A percentile compares a stretch with the other conserved stretches of the same genome.
phyloP scores from a whole-genome alignment of 2,329 filamentous ascomycete species.

The Cadophora malorum region DNA sequence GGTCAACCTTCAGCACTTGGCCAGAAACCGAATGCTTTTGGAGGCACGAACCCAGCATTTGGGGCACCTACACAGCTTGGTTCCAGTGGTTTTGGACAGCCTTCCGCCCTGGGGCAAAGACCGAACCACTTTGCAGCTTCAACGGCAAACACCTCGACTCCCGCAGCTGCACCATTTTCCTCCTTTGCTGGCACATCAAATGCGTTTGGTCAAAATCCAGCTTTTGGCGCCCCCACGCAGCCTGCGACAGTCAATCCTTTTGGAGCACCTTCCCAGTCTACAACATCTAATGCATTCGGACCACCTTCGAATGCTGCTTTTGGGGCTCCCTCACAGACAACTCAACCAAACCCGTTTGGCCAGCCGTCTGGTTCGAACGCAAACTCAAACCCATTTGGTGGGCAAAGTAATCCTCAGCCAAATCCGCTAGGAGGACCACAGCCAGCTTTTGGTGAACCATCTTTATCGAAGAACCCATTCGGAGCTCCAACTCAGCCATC shows the following conservation, averaged over 20 bases:
- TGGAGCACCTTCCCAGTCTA: constrained; percentile 48
- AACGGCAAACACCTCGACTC: constrained; percentile 18
- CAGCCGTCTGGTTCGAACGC: constrained; percentile 32
- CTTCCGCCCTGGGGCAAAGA: constrained; percentile 18
- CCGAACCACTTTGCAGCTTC: constrained; percentile 41
- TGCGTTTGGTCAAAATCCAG: constrained; percentile 41
- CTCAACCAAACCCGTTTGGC: constrained; percentile 45
- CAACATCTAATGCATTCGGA: constrained; percentile 52
- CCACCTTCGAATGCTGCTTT: constrained; percentile 14
- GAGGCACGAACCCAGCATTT: constrained; percentile 24
- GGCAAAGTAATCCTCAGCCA: constrained; percentile 37
- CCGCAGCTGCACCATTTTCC: constrained; percentile 24
- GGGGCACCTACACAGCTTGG: constrained; percentile 45
- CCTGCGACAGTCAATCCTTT: constrained; percentile 49
- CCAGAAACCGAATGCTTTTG: constrained; percentile 52
- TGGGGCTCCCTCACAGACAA: constrained; percentile 22
- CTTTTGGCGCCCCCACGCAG: constrained; percentile 43
- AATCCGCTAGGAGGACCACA: constrained; percentile 14
- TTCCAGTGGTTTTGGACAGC: constrained; percentile 27
- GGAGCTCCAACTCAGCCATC: constrained; percentile 11
- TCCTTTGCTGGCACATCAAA: constrained; percentile 36
- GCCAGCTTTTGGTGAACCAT: constrained; percentile 10
- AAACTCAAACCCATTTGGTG: constrained; percentile 43
- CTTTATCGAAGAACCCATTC: constrained; percentile 18
- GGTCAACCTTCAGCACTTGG: constrained; percentile 19